phyloP scores from a whole-genome alignment of 257 asterid genomes.

The Mentha longifolia region DNA sequence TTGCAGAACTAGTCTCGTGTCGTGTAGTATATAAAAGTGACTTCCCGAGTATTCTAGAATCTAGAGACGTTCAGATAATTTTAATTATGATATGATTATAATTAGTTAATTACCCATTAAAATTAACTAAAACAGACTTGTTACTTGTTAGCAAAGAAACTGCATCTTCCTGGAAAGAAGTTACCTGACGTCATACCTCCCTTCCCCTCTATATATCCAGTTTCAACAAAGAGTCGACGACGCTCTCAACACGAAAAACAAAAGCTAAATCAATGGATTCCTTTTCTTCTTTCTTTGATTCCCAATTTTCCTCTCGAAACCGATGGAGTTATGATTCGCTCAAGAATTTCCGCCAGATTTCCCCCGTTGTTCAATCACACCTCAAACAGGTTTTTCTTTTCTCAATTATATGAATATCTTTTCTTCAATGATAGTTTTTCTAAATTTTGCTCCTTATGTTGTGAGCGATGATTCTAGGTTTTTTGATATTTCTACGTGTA shows the following conservation, averaged over 20 bases:
- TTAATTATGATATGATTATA: too few relatives aligned
- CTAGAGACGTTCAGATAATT: too few relatives aligned
- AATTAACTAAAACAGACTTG: too few relatives aligned
- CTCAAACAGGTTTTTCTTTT: conserved; percentile 67
- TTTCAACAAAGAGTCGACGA: neutral
- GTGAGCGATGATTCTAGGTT: neutral
- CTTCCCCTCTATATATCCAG: neutral
- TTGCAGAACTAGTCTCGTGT: too few relatives aligned
- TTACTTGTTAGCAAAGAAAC: neutral
- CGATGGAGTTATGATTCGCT: conserved; percentile 86
- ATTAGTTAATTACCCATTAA: too few relatives aligned
- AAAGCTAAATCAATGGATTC: conserved; percentile 58
- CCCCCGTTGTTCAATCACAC: conserved; percentile 87
- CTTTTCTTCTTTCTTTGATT: conserved; percentile 67
- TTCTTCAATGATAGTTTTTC: neutral
- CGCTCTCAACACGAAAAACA: neutral
- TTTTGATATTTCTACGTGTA: neutral
- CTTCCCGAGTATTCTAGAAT: too few relatives aligned
- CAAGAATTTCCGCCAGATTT: conserved; percentile 87
- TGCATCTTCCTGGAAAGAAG: neutral
- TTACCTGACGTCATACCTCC: too few relatives aligned
- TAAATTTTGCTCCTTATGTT: neutral
- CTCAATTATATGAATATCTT: neutral
- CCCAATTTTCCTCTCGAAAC: conserved; percentile 55
- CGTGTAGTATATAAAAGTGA: too few relatives aligned